A percentile compares a stretch with the other conserved stretches of the same genome.
Evolutionary conservation across 352 stramenopile species (phyloP).

Genomic region (Phytophthora meadii): DNA sequence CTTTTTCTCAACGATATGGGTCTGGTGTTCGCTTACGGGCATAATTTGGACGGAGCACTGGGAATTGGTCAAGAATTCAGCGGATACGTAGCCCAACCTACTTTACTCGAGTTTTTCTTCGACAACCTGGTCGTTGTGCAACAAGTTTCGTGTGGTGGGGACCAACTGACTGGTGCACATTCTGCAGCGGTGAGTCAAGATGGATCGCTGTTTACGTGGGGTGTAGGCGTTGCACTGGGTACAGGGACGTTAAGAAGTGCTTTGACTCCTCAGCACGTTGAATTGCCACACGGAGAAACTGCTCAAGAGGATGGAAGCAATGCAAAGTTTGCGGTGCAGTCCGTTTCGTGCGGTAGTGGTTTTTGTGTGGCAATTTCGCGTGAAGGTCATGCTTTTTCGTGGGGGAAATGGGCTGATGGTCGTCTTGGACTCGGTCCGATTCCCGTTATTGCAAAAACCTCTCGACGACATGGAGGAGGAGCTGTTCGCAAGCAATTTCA

Average conservation of each 20-base stretch:
- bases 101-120: slow-evolving; percentile 63
- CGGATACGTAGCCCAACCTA: slow-evolving; percentile 39
- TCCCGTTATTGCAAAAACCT: slow-evolving; percentile 52
- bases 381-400: slow-evolving; percentile 72
- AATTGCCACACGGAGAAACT: slow-evolving; percentile 24
- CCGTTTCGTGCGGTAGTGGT: slow-evolving; percentile 71
- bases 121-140: slow-evolving; percentile 49
- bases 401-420: slow-evolving; percentile 81
- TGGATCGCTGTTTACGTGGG: slow-evolving; percentile 82
- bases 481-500: slow-evolving; percentile 61
- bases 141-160: slow-evolving; percentile 59
- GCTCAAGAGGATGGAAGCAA: background rate
- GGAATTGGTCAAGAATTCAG: slow-evolving; percentile 36
- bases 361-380: slow-evolving; percentile 78
- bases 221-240: slow-evolving; percentile 59
- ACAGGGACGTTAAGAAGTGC: slow-evolving; percentile 47
- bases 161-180: slow-evolving; percentile 63
- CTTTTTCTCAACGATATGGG: slow-evolving; percentile 73
- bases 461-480: slow-evolving; percentile 40
- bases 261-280: slow-evolving; percentile 42
- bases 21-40: slow-evolving; percentile 66
- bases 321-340: slow-evolving; percentile 14
- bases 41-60: slow-evolving; percentile 60
- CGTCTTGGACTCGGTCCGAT: slow-evolving; percentile 75
- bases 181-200: slow-evolving; percentile 69